Base-by-base conservation (phyloP, 768 basidiomycete species). In the Auricularia sp. region DNA sequence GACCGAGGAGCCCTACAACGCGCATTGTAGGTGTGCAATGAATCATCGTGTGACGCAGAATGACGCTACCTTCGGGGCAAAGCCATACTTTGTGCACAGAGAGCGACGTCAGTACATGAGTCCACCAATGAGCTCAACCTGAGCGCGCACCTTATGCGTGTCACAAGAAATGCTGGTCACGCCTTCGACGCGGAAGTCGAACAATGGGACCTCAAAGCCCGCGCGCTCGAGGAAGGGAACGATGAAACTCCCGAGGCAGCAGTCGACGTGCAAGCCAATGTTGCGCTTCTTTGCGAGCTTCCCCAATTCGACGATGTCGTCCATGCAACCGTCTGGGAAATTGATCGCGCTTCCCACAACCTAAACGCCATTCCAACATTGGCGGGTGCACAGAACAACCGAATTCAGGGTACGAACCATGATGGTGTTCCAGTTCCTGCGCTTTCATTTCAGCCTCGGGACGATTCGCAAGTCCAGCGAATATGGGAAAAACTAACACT, bases 141-240 rank as follows among this genome's bases (percentile, higher is more conserved):
- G 53, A 64, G 65, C 65, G 14, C 43, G 61, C 69, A 88, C 91
- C 79, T 96, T 96, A 77, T 97, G 94, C 6, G 92, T 93, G 78
- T 99, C 96, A 73, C 95, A 97, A 66, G 92, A 94, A 64, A 98
- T 91, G 69, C 87, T 88, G 2, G 95, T 98, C 29, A 99, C 96
- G 3, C 96, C 96, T 2, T 83, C 80, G 2, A 98, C 87, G 23
- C 86, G 78, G 75, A 99, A 99, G 75, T 98, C 96, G 71, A 98
- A 98, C 0, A 85, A 87, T 43, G 80, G 74, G 29, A 89, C 11
- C 76, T 89, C 78, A 63, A 90, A 83, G 3, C 90, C 91, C 14
- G 88, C 83, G 67, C 83, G 77, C 70, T 93, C 90, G 60, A 99
- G 80, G 81, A 91, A 99, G 0, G 96, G 94, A 66, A 98, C 83